A percentile compares a stretch with the other conserved stretches of the same genome.
phyloP scores from a whole-genome alignment of 306 rosid species.

The Spatholobus suberectus region DNA sequence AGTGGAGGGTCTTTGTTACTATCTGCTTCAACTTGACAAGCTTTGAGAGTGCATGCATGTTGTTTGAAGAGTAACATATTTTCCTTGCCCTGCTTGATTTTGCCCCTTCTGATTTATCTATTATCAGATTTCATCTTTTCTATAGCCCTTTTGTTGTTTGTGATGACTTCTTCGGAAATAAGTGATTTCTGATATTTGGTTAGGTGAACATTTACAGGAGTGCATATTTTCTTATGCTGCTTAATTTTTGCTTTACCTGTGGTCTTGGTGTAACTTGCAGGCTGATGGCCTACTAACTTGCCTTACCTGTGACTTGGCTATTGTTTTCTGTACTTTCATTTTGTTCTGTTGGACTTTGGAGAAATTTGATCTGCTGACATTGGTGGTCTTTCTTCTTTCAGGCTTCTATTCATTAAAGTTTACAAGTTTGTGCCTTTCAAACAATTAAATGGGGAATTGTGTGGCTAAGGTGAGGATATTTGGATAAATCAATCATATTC shows the following conservation, averaged over 20 bases:
- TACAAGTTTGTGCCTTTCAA: slow-evolving; percentile 42
- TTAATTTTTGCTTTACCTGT: neutral
- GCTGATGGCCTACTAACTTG: too few species aligned
- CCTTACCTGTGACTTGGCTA: neutral
- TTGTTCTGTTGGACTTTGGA: slow-evolving; percentile 8
- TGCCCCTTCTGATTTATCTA: neutral
- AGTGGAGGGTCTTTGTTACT: neutral
- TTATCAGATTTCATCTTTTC: neutral
- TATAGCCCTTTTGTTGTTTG: neutral
- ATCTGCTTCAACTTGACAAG: neutral
- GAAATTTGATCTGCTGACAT: slow-evolving; percentile 31
- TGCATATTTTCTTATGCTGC: neutral
- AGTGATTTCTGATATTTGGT: slow-evolving; percentile 8
- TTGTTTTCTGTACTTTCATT: neutral
- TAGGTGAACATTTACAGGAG: neutral
- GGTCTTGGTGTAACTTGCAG: neutral
- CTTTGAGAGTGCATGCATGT: slow-evolving; percentile 10
- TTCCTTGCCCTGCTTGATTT: slow-evolving; percentile 16
- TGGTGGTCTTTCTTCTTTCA: slow-evolving; percentile 46
- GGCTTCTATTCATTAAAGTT: slow-evolving; percentile 39
- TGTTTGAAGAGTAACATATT: neutral
- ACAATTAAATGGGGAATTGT: slow-evolving; percentile 77
- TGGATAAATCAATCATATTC: neutral
- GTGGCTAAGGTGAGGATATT: slow-evolving; percentile 61
- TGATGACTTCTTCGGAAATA: neutral